A percentile compares a stretch with the other conserved stretches of the same genome.
Evolutionary conservation across 192 early-diverging fungal species (phyloP).

Genomic region (Coemansia sp.): DNA sequence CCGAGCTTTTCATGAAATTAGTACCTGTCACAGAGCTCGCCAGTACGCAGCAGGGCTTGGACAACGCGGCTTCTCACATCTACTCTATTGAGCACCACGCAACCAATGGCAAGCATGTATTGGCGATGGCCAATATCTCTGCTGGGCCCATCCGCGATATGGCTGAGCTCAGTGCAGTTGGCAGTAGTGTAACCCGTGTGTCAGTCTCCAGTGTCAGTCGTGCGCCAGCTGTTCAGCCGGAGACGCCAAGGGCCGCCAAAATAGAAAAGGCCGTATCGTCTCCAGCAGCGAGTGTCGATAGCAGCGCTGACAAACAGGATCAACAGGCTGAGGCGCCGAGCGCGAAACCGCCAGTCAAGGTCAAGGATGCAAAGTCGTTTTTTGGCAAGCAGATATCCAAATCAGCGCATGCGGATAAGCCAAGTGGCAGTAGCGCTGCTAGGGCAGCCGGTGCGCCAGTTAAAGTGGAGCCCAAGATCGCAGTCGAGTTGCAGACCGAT

Average conservation of each 20-base stretch:
- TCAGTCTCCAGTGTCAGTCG: constrained; percentile 1
- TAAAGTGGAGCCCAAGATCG: neutral
- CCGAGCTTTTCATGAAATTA: constrained; percentile 29
- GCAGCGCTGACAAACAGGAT: neutral
- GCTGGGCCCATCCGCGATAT: constrained; percentile 43
- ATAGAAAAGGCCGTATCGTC: neutral
- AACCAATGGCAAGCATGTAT: constrained; percentile 10
- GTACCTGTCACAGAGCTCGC: constrained; percentile 32
- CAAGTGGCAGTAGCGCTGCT: neutral
- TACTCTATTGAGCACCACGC: constrained; percentile 37
- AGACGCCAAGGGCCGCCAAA: neutral
- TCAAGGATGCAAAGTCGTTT: constrained; percentile 30
- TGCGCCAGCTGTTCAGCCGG: neutral
- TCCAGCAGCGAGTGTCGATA: neutral
- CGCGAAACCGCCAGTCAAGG: neutral
- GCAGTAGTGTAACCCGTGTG: constrained; percentile 27
- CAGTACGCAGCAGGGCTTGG: constrained; percentile 19
- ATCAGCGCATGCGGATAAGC: constrained; percentile 2
- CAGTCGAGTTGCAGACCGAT: constrained; percentile 5
- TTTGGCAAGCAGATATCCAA: constrained; percentile 35
- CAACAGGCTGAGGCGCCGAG: neutral
- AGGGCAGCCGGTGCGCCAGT: neutral
- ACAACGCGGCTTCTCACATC: constrained; percentile 27
- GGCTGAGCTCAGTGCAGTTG: constrained; percentile 27
- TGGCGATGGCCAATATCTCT: constrained; percentile 37